A percentile compares a stretch with the other conserved stretches of the same genome.
phyloP scores from a whole-genome alignment of 2,329 filamentous ascomycete species.

The Talaromyces piceae region DNA sequence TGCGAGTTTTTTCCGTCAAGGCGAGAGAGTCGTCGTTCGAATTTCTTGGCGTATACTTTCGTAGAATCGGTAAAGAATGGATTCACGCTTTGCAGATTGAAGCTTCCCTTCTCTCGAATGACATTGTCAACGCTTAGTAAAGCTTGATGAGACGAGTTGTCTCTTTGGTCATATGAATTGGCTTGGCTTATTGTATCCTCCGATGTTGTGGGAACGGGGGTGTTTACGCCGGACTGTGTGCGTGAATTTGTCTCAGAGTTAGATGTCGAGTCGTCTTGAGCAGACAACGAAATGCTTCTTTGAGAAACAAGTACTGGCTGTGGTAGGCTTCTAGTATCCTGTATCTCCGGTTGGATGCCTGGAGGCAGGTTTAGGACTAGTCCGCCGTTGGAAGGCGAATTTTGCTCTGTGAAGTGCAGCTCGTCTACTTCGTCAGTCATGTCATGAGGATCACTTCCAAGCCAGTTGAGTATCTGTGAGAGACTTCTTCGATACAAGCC shows the following conservation, averaged over 20 bases:
- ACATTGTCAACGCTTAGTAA: slow-evolving; percentile 23
- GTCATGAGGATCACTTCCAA: neutral
- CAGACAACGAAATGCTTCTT: neutral
- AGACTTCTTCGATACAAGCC: neutral
- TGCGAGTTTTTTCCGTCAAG: slow-evolving; percentile 48
- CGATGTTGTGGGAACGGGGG: neutral
- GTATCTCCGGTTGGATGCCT: neutral
- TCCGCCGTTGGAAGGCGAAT: neutral
- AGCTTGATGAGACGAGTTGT: slow-evolving; percentile 3
- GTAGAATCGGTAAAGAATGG: slow-evolving; percentile 56
- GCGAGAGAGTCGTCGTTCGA: slow-evolving; percentile 46
- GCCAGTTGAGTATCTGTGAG: neutral
- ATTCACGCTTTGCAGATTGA: slow-evolving; percentile 53
- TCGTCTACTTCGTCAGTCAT: slow-evolving; percentile 1
- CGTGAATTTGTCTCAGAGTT: neutral
- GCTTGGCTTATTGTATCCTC: slow-evolving; percentile 4
- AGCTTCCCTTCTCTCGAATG: slow-evolving; percentile 48
- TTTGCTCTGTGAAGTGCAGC: neutral
- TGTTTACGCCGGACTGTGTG: slow-evolving; percentile 1
- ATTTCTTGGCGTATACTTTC: slow-evolving; percentile 49
- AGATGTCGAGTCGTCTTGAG: neutral
- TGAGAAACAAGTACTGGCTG: neutral
- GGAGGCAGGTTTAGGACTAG: neutral
- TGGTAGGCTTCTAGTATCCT: neutral
- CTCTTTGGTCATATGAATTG: neutral